These are phyloP conservation scores for Plantago major DNA, from an alignment of 257 asterid genomes.

Conservation along the genomic window DNA sequence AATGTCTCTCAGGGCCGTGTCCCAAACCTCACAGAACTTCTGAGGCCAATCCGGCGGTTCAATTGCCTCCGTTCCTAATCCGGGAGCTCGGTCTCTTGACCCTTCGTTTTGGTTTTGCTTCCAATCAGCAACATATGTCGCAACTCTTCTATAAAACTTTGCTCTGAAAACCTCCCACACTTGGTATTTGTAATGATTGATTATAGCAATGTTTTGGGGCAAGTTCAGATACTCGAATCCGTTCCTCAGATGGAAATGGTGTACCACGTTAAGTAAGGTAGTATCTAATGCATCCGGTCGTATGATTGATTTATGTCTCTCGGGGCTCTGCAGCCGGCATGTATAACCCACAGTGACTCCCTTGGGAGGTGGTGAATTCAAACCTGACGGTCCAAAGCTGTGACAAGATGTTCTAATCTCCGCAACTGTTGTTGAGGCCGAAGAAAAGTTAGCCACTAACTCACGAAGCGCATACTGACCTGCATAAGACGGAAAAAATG, in stretches of 20 bases:
- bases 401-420: slow-evolving; percentile 86
- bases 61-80: slow-evolving; percentile 93
- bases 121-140: slow-evolving; percentile 95
- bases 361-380: slow-evolving; percentile 48
- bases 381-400: slow-evolving; percentile 92
- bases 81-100: slow-evolving; percentile 93
- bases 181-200: slow-evolving; percentile 85
- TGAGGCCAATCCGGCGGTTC: slow-evolving; percentile 85
- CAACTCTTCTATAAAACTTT: slow-evolving; percentile 83
- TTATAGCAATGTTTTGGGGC: slow-evolving; percentile 53
- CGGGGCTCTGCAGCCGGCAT: slow-evolving; percentile 87
- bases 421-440: slow-evolving; percentile 45
- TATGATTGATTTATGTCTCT: slow-evolving; percentile 89
- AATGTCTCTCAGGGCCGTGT: slow-evolving; percentile 74
- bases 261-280: slow-evolving; percentile 78
- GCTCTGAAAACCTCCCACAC: slow-evolving; percentile 89
- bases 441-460: slow-evolving; percentile 55
- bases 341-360: slow-evolving; percentile 92
- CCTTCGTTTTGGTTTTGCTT: slow-evolving; percentile 84
- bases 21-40: slow-evolving; percentile 94
- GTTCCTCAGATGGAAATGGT: slow-evolving; percentile 64
- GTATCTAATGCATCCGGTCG: slow-evolving; percentile 67
- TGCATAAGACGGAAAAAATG: slow-evolving; percentile 20
- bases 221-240: slow-evolving; percentile 59
- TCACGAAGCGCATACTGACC: slow-evolving; percentile 49